phyloP scores from a whole-genome alignment of 345 rosid genomes.

The Eucalyptus marginata region DNA sequence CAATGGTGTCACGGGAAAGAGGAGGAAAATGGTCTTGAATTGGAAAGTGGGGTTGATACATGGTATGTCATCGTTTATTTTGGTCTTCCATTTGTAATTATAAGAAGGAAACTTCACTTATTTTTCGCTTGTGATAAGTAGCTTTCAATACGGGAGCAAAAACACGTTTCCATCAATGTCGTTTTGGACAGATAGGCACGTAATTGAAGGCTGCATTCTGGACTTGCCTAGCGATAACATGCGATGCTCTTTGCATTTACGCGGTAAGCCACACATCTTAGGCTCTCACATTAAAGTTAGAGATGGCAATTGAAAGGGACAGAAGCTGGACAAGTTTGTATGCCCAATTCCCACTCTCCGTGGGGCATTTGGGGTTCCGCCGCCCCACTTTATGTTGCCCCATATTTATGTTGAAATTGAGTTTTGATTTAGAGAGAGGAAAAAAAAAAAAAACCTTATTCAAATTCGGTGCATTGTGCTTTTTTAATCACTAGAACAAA shows the following conservation, averaged over 20 bases:
- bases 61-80: not conserved
- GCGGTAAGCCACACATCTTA: not conserved
- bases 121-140: too few relatives aligned
- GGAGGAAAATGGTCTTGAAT: not conserved
- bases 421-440: not conserved
- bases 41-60: not conserved
- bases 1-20: not conserved
- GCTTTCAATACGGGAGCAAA: not conserved
- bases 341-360: too few relatives aligned
- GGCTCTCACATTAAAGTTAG: not conserved
- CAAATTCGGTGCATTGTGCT: not conserved
- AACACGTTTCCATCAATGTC: not conserved
- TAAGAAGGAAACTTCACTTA: not conserved
- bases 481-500: not conserved
- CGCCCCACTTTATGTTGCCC: not conserved
- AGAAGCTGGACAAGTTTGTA: too few relatives aligned
- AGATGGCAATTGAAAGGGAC: not conserved
- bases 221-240: too few relatives aligned
- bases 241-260: not conserved
- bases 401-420: too few relatives aligned
- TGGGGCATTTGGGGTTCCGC: too few relatives aligned
- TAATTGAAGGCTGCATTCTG: not conserved
- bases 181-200: not conserved
- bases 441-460: not conserved
- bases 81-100: not conserved